Conservation (phyloP, 345 rosid genomes). For the Passiflora organensis region DNA sequence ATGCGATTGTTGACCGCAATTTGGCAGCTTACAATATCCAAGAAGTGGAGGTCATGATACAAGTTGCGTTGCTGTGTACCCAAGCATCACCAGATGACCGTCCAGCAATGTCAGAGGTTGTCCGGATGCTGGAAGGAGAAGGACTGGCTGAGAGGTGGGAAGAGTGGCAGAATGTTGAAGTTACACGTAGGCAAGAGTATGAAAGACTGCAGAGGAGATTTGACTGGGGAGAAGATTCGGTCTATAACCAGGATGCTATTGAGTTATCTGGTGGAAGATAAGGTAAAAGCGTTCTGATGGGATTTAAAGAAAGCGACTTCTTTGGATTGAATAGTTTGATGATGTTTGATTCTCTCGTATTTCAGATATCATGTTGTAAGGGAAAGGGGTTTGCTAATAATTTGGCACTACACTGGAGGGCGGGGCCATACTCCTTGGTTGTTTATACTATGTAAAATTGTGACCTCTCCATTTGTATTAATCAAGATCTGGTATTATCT, state of each 20-base stretch:
- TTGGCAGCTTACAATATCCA: slow-evolving; percentile 40
- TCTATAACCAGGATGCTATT: slow-evolving; percentile 64
- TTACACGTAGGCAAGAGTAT: slow-evolving; percentile 48
- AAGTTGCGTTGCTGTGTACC: slow-evolving; percentile 77
- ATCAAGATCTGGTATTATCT: too few relatives aligned
- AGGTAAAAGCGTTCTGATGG: neutral
- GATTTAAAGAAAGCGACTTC: too few relatives aligned
- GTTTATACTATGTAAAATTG: too few relatives aligned
- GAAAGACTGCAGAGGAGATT: slow-evolving; percentile 37
- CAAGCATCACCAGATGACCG: slow-evolving; percentile 77
- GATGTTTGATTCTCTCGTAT: too few relatives aligned
- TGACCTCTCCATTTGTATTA: too few relatives aligned
- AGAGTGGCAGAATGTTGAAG: slow-evolving; percentile 66
- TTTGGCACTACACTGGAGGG: too few relatives aligned
- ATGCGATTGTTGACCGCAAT: slow-evolving; percentile 66
- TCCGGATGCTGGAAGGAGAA: slow-evolving; percentile 66
- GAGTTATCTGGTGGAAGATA: slow-evolving; percentile 73
- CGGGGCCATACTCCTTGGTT: too few relatives aligned
- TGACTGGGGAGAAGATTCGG: slow-evolving; percentile 70
- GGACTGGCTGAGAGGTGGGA: slow-evolving; percentile 72
- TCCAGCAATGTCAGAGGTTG: slow-evolving; percentile 68
- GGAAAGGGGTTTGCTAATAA: too few relatives aligned
- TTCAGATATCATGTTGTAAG: too few relatives aligned
- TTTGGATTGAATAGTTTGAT: too few relatives aligned
- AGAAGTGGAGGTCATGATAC: slow-evolving; percentile 68